Evolutionary conservation across 257 asterid genomes (phyloP), one percentile per base, ranked within the genome.

Genomic region (Voacanga thouarsii): DNA sequence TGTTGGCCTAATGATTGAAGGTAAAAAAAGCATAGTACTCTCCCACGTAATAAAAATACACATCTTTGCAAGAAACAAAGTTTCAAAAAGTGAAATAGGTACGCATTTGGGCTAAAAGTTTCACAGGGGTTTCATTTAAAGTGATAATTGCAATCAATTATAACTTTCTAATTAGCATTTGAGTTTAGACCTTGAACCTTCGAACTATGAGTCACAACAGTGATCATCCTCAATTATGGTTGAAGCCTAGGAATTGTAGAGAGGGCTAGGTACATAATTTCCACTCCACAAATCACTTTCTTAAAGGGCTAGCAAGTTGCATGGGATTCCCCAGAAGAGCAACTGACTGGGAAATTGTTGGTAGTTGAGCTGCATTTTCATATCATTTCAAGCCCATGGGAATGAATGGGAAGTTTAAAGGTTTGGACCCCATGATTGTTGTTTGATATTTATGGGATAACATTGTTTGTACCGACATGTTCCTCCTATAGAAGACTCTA

Each of bases 281-380:
- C 15, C 47, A 10, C 65, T 59, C 65, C 28, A 51, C 18, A 12
- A 10, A 26, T 33, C 67, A 51, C 43, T 28, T 64, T 30, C 45
- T 6, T 16, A 3, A 24, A 65, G 45, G 12, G 18, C 71, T 66
- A 1, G 43, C 19, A 81, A 61, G 78, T 50, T 71, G 78, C 81
- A 71, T 81, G 77, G 71, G 81, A 71, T 76, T 72, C 84, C 64
- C 49, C 12, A 21, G 45, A 18, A 26, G 28, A 67, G 41, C 50
- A 30, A n/a, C 14, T 50, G 41, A 67, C 1, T 19, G 23, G 11
- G 44, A 66, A 11, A 37, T 28, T 45, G 69, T 43, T 37, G 61
- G 80, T 69, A 24, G 73, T 44, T 59, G 66, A 43, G 28, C 59
- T 77, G 65, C 59, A 71, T 72, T 64, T 43, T 77, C 80, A 77